Evolutionary conservation across 768 basidiomycete genomes (phyloP), one percentile per base, ranked within the genome.

Genomic region (Leccinellum albellum): DNA sequence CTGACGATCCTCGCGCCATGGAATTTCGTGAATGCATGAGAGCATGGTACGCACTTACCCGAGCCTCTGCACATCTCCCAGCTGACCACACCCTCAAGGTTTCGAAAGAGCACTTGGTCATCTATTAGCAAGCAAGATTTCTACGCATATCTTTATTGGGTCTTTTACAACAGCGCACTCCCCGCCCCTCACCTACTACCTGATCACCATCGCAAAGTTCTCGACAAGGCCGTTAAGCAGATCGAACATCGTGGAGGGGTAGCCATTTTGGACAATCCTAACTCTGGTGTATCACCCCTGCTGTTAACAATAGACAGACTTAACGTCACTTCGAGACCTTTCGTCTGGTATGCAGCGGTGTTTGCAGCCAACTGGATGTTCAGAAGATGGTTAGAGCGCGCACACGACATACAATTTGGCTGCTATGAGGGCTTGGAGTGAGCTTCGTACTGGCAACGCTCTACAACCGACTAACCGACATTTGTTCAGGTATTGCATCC

Each of bases 91-190:
- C 26, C 17, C 37, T 37, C 54, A 64, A 66, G 91, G 91, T 95
- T 95, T 69, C 74, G 80, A 55, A 84, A 83, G 62, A 83, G 79
- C 15, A 83, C 85, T 0, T 96, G 89, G 88, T 86, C 86, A 0
- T 75, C 80, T 13, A 80, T 96, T 56, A 83, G 77, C 45, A 77
- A 75, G 17, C 74, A 80, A 37, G 83, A 92, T 67, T 74, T 91
- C 55, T 78, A 78, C 42, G 76, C 81, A 57, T 95, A 91, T 89
- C 74, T 96, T 29, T 85, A 90, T 55, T 95, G 93, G 92, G 80
- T 83, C 23, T 85, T 89, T 65, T 94, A 86, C 71, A 88, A 88
- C 66, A 76, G 80, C 5, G 77, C 83, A 37, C 75, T 89, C 31
- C 85, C 86, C 15, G 66, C 80, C 6, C 66, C 73, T 5, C 77